phyloP scores from a whole-genome alignment of 176 grass and related monocot species.

The Rhipidocladum racemiflorum region DNA sequence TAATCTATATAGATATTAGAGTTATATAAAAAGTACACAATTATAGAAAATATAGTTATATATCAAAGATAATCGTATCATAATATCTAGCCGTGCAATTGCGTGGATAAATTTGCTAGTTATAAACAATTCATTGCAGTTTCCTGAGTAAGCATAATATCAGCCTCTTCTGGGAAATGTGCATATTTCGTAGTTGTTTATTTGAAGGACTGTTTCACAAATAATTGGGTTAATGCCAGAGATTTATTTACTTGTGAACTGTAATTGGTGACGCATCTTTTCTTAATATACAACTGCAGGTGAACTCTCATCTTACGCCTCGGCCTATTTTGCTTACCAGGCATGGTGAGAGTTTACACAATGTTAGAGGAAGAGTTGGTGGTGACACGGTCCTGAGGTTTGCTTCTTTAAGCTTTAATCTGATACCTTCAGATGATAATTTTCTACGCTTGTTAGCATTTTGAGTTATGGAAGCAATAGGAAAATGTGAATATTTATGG shows the following conservation, averaged over 20 bases:
- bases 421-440: slow-evolving; percentile 22
- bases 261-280: slow-evolving; percentile 13
- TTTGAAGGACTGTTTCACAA: not conserved
- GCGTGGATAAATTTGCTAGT: too few species aligned
- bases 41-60: too few species aligned
- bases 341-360: slow-evolving; percentile 95
- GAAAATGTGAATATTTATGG: slow-evolving; percentile 33
- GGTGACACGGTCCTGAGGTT: slow-evolving; percentile 95
- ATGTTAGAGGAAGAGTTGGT: slow-evolving; percentile 94
- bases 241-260: not conserved
- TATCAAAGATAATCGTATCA: too few species aligned
- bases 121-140: not conserved
- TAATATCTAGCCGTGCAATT: too few species aligned
- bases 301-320: slow-evolving; percentile 93
- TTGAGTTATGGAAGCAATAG: slow-evolving; percentile 11
- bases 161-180: not conserved
- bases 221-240: not conserved
- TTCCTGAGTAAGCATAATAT: slow-evolving; percentile 10
- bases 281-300: slow-evolving; percentile 52
- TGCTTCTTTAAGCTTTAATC: slow-evolving; percentile 29
- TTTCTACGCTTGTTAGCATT: slow-evolving; percentile 21
- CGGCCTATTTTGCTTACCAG: slow-evolving; percentile 95
- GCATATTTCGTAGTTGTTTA: slow-evolving; percentile 4
- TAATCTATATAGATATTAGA: too few species aligned
- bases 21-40: too few species aligned